phyloP scores from a whole-genome alignment of 768 basidiomycete species.

The Termitomyces eurrhizus region DNA sequence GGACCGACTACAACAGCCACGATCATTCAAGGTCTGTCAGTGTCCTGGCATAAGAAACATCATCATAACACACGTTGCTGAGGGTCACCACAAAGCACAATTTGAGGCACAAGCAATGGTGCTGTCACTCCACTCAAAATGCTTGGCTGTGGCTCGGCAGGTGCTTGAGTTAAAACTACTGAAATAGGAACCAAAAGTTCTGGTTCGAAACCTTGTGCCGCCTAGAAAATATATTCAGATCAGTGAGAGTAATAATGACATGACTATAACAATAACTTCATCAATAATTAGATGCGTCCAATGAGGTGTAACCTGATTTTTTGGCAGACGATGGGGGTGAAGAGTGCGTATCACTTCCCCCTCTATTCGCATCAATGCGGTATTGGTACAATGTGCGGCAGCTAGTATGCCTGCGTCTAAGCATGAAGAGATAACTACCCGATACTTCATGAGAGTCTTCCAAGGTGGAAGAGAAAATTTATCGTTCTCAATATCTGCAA shows the following conservation, averaged over 20 bases:
- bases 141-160: conserved; percentile 7
- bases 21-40: background rate
- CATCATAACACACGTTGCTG: conserved; percentile 38
- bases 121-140: conserved; percentile 5
- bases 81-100: conserved; percentile 49
- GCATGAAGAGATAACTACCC: conserved; percentile 45
- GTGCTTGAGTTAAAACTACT: conserved; percentile 32
- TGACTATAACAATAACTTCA: conserved; percentile 29
- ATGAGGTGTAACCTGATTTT: conserved; percentile 35
- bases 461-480: conserved; percentile 43
- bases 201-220: conserved; percentile 51
- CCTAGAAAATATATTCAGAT: conserved; percentile 24
- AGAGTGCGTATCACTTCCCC: conserved; percentile 30
- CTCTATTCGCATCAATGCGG: conserved; percentile 35
- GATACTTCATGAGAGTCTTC: conserved; percentile 41
- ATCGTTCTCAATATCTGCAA: conserved; percentile 41
- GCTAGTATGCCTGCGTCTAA: conserved; percentile 43
- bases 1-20: conserved; percentile 38
- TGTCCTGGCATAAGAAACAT: conserved; percentile 1
- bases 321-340: conserved; percentile 32
- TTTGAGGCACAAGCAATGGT: conserved; percentile 31
- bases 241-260: background rate
- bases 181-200: conserved; percentile 49
- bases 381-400: conserved; percentile 42
- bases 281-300: conserved; percentile 53